These are phyloP conservation scores for Puccinia novopanici DNA, from an alignment of 1,284 basidiomycete genomes.

Conservation along the genomic window DNA sequence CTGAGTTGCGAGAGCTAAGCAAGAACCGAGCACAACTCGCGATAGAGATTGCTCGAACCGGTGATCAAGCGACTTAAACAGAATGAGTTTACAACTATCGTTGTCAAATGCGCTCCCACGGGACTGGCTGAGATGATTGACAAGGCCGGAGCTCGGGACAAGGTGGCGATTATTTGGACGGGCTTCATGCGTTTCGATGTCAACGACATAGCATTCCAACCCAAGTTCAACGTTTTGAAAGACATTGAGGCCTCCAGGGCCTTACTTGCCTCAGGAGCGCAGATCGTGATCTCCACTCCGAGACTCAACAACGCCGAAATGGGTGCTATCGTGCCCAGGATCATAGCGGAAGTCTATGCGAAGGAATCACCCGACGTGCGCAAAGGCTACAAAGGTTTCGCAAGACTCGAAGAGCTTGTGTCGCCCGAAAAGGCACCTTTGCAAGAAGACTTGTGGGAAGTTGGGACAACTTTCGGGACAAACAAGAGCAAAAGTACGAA, in stretches of 20 bases:
- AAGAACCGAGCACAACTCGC: not conserved
- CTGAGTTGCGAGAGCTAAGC: no score
- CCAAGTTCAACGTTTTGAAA: not conserved
- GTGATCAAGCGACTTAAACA: not conserved
- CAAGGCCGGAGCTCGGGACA: not conserved
- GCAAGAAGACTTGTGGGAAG: not conserved
- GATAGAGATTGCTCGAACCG: not conserved
- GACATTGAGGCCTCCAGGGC: not conserved
- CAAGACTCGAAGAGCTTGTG: not conserved
- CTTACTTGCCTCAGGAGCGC: not conserved
- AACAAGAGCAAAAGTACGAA: no score
- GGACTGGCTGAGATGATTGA: constrained; percentile 7
- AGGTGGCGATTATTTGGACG: constrained; percentile 18
- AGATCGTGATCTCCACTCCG: not conserved
- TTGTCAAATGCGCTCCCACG: no score
- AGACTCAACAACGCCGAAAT: not conserved
- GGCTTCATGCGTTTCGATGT: not conserved
- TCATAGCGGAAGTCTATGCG: not conserved
- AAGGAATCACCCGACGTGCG: not conserved
- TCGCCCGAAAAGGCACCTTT: not conserved
- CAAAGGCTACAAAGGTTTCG: not conserved
- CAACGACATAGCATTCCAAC: not conserved
- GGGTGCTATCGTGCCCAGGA: not conserved
- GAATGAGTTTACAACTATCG: not conserved
- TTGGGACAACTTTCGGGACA: no score